Evolutionary conservation across 768 basidiomycete species (phyloP), one percentile per base, ranked within the genome.

Genomic region (Porphyrellus cyaneotinctus): DNA sequence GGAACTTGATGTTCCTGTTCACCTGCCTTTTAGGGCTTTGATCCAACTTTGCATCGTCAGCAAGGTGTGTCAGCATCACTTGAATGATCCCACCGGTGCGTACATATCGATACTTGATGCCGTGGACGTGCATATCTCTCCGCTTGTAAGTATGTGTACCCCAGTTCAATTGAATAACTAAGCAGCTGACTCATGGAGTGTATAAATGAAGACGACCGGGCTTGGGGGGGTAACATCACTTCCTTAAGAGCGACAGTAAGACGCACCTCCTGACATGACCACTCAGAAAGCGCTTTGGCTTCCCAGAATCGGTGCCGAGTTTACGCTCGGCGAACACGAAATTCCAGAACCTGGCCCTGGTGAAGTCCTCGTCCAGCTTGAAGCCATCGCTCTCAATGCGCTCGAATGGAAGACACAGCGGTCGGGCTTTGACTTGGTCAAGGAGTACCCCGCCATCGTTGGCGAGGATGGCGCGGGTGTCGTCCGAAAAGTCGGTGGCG

Each of bases 311-410:
- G 59, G 59, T 30, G 45, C 47, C 2, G 54, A 56, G 7, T 54
- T 59, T 17, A 23, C 14, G 10, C 35, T 62, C 2, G 53, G 50
- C 23, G 18, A 26, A n/a, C 28, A 41, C 31, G 53, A 54, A 0
- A 64, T 76, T 1, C 71, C 68, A 0, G 60, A 59, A 18, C 78
- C 78, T 4, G 72, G 73, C 0, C 66, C 70, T 0, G 72, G 71
- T 15, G 74, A 78, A 44, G 50, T 80, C 35, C 69, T 79, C 35
- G 62, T 78, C 58, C 73, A 72, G 52, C 54, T 76, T 24, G 51
- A 69, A 33, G 68, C 78, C 0, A 66, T 70, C 0, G 70, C 72
- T 1, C 59, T 80, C 38, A 78, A 79, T 54, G 78, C 79, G 4
- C 65, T 73, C 2, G 78, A 81, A 41, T 64, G 60, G 63, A 64